Conservation (phyloP, 2,329 filamentous ascomycete species). For the Proliferodiscus dingleyae region DNA sequence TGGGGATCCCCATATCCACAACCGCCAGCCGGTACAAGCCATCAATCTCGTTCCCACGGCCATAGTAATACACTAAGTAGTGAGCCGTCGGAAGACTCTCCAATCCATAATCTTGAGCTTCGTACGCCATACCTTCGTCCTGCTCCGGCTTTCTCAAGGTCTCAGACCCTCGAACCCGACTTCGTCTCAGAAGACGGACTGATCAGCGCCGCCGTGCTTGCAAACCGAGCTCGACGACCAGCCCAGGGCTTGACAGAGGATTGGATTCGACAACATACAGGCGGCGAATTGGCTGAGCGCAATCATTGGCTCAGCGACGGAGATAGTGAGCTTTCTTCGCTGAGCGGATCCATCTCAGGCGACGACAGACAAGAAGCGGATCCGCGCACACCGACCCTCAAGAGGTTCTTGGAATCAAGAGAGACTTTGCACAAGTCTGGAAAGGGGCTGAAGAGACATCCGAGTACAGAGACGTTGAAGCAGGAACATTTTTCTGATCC, state of each 20-base stretch:
- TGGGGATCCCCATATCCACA: conserved; percentile 89
- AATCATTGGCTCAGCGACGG: conserved; percentile 82
- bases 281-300: conserved; percentile 64
- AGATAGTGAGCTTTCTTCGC: conserved; percentile 69
- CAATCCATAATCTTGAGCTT: conserved; percentile 56
- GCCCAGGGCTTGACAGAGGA: conserved; percentile 68
- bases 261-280: conserved; percentile 80
- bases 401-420: conserved; percentile 24
- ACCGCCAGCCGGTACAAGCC: conserved; percentile 52
- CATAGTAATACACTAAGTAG: conserved; percentile 52
- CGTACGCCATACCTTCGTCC: conserved; percentile 59
- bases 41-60: conserved; percentile 17
- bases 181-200: conserved; percentile 32
- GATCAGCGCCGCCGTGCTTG: conserved; percentile 51
- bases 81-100: conserved; percentile 55
- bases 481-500: conserved; percentile 27
- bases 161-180: conserved; percentile 34
- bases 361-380: conserved; percentile 42
- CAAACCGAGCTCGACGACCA: conserved; percentile 56
- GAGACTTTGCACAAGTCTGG: conserved; percentile 20
- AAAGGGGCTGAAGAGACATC: conserved; percentile 30
- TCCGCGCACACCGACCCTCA: conserved; percentile 31
- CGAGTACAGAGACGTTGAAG: conserved; percentile 29
- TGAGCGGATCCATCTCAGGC: conserved; percentile 59
- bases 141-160: conserved; percentile 39